Percentiles rank a stretch among this genome's conserved stretches.
Conservation (phyloP, 75 land plant genomes). For the Isoetes taiwanensis region DNA sequence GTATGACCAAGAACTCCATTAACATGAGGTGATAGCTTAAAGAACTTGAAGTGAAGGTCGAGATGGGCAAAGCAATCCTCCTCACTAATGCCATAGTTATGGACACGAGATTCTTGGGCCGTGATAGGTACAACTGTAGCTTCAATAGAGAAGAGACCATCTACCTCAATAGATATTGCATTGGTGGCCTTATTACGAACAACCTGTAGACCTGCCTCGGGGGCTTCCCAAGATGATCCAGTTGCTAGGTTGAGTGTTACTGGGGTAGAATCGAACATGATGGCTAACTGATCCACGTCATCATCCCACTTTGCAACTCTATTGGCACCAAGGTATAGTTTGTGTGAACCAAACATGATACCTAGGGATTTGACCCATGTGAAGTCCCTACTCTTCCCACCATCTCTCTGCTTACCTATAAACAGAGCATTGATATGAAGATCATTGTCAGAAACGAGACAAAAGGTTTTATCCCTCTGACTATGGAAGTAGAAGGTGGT, state of each 20-base stretch:
- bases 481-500: slow-evolving; percentile 87
- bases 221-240: too few relatives aligned
- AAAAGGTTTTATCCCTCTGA: slow-evolving; percentile 42
- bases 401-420: slow-evolving; percentile 45
- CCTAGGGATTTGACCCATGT: slow-evolving; percentile 78
- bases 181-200: slow-evolving; percentile 5
- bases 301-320: slow-evolving; percentile 5
- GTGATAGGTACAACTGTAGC: too few relatives aligned
- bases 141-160: too few relatives aligned
- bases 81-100: too few relatives aligned
- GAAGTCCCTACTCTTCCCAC: slow-evolving; percentile 43
- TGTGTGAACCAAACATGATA: slow-evolving; percentile 39
- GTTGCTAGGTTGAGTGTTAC: too few relatives aligned
- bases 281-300: not conserved
- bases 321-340: slow-evolving; percentile 25
- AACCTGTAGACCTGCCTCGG: slow-evolving; percentile 11
- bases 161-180: not conserved
- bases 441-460: slow-evolving; percentile 50
- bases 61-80: too few relatives aligned
- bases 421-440: slow-evolving; percentile 74
- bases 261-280: not conserved
- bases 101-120: too few relatives aligned
- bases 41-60: too few relatives aligned
- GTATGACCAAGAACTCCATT: slow-evolving; percentile 72
- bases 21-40: slow-evolving; percentile 30